Evolutionary conservation across 1,284 basidiomycete genomes (phyloP), one percentile per base, ranked within the genome.

Genomic region (Afroboletus lepidellus): DNA sequence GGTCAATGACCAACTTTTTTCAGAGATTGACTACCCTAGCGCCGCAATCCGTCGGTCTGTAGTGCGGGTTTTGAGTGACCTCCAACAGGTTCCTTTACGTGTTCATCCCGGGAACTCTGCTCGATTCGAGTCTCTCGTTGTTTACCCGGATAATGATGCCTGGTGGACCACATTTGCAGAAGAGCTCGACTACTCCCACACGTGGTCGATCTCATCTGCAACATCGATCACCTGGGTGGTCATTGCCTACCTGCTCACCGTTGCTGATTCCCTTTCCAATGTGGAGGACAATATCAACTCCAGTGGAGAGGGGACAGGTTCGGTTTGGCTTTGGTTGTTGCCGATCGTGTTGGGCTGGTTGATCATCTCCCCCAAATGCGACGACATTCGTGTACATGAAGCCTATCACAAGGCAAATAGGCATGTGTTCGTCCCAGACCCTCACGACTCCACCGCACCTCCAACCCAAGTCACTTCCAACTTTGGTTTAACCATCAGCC

Each of bases 331-430:
- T 11, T 77, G 75, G 74, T 55, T 77, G 7, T 47, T 77, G 13
- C 69, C 74, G 0, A 60, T 77, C 13, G 74, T 79, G 27, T 55
- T 72, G 2, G 65, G 67, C 9, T 76, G 76, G 73, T 55, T 77
- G 23, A 63, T 71, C 47, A 60, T 76, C 18, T 73, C 71, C 0
- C 75, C 75, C 0, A 74, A 74, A 53, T 77, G 72, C 37, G 69
- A 75, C 48, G 60, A 66, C 16, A 25, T n/a, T 2, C 68, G 70
- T 0, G 56, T 77, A 8, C 53, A 55, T 1, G 53, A 57, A 3
- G 73, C 72, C 1, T 53, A 72, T 27, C 33, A 63, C 13, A 58
- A 59, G 18, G 72, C 70, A 1, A 73, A 75, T 47, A 48, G 42
- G 24, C 54, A 58, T 0, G 52, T 29, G 3, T 50, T 55, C 21